Evolutionary conservation across 768 basidiomycete species (phyloP).

Genomic region (Amanita rimosa): DNA sequence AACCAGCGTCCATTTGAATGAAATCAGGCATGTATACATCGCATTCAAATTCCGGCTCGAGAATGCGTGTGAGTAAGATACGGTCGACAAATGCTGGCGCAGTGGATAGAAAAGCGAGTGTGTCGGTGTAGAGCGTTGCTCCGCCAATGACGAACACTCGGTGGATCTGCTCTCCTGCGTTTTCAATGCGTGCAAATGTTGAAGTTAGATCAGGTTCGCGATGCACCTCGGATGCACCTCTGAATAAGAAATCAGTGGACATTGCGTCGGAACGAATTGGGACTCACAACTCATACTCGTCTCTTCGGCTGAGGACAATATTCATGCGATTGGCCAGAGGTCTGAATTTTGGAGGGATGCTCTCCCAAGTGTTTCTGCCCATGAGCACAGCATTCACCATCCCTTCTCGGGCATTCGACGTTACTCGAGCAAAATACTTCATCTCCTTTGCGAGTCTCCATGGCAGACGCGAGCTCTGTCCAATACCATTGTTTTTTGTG

Average conservation of each 20-base stretch:
- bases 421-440: conserved; percentile 84
- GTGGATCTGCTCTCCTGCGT: conserved; percentile 18
- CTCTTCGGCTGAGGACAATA: conserved; percentile 60
- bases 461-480: conserved; percentile 61
- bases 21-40: conserved; percentile 85
- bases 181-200: conserved; percentile 23
- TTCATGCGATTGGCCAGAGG: conserved; percentile 73
- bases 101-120: conserved; percentile 33
- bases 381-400: conserved; percentile 74
- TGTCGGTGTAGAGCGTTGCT: conserved; percentile 69
- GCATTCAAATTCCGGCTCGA: conserved; percentile 68
- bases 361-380: conserved; percentile 98
- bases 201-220: conserved; percentile 30
- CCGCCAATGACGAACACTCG: conserved; percentile 85
- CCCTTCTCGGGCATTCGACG: conserved; percentile 44
- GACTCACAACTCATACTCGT: conserved; percentile 51
- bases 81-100: conserved; percentile 48
- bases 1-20: conserved; percentile 25
- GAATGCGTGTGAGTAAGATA: conserved; percentile 78
- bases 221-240: conserved; percentile 16
- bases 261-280: neutral
- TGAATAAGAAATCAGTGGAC: neutral
- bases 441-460: conserved; percentile 88
- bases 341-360: conserved; percentile 76
- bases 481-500: conserved; percentile 81